Conservation (phyloP, 139 green algal species). For the Closterium sp. region DNA sequence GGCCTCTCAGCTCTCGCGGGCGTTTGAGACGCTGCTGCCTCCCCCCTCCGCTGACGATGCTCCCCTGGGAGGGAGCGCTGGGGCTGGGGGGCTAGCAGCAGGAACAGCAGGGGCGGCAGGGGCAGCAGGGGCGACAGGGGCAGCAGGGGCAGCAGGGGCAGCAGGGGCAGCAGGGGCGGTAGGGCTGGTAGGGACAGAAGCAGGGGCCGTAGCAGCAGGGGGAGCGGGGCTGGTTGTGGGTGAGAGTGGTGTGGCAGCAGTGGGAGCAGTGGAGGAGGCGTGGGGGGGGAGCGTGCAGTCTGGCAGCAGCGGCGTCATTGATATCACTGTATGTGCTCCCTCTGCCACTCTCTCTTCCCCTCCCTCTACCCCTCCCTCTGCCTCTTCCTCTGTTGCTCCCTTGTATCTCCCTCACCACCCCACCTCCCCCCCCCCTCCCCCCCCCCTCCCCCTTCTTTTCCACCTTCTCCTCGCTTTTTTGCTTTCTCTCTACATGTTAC, state of each 20-base stretch:
- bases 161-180: not conserved
- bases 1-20: not conserved
- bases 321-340: not conserved
- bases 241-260: not conserved
- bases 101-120: not conserved
- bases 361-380: too few species aligned
- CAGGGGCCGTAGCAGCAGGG: not conserved
- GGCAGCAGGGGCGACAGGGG: not conserved
- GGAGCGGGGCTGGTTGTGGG: not conserved
- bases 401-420: not conserved
- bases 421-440: not conserved
- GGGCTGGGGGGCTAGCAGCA: not conserved
- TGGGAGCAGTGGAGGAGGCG: not conserved
- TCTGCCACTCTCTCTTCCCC: too few species aligned
- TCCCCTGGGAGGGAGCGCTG: not conserved
- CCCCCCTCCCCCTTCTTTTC: too few species aligned
- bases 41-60: not conserved
- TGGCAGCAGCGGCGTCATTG: not conserved
- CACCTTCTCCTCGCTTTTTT: not conserved
- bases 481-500: too few species aligned
- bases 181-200: not conserved
- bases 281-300: not conserved
- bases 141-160: not conserved
- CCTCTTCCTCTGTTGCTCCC: too few species aligned
- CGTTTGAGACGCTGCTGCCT: not conserved